Evolutionary conservation across 768 basidiomycete species (phyloP), one percentile per base, ranked within the genome.

Genomic region (Harrya chromipes): DNA sequence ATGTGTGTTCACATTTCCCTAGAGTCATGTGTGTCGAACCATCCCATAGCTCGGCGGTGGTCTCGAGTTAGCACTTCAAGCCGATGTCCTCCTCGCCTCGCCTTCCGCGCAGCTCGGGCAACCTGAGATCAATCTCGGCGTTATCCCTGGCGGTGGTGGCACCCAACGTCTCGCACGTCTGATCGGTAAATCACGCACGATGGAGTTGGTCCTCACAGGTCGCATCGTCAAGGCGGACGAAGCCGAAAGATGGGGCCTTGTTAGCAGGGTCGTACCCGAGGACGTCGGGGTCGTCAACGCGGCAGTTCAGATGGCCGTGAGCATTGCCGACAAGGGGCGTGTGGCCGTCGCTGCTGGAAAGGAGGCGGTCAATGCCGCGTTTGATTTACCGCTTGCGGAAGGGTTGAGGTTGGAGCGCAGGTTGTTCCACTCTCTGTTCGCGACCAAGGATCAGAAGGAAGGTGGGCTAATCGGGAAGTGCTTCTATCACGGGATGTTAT

Each of bases 51-150:
- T 98, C 54, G 95, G 95, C 10, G 95, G 95, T 34, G 95, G 95
- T 33, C 95, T 94, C 62, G 95, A 99, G 68, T 82, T 99, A 20
- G 95, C 95, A 6, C 80, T 98, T 55, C 92, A 92, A 84, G 90
- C 91, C 68, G 95, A 98, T 72, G 92, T 98, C 67, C 85, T 97
- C 62, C 82, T 97, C 42, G 91, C 86, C 16, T 87, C 92, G 6
- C 87, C 91, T 2, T 90, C 81, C 10, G 95, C 95, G 16, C 83
- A 84, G 59, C 97, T 99, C 58, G 93, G 93, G 16, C 95, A 97
- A 65, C 95, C 95, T 16, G 95, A 98, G 67, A 93, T 99, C 69
- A 94, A 90, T 63, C 78, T 97, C 26, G 95, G 94, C 46, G 85
- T 91, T 53, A 97, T 97, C 63, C 94, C 94, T 14, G 94, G 94